Evolutionary conservation across 148 eudicot species (phyloP).

Genomic region (Pouteria glomerata): DNA sequence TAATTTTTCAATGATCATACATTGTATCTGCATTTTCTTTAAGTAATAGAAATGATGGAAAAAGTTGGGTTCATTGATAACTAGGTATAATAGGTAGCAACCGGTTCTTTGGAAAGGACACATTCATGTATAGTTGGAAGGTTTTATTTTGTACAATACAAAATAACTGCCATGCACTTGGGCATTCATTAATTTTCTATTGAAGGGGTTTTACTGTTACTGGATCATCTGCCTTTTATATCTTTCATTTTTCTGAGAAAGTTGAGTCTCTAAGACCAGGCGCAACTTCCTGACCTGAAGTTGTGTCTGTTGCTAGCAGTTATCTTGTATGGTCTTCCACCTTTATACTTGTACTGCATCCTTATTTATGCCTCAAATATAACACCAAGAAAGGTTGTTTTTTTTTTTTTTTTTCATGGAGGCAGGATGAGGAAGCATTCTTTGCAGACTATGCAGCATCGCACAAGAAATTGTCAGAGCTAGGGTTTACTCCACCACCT

Average conservation of each 20-base stretch:
- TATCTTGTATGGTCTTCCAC: too few relatives aligned
- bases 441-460: constrained; percentile 82
- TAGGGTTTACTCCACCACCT: constrained; percentile 48
- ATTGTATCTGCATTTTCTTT: background rate
- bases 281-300: too few relatives aligned
- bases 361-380: background rate
- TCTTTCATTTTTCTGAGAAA: background rate
- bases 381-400: too few relatives aligned
- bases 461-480: constrained; percentile 81
- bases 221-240: background rate
- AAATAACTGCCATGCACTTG: background rate
- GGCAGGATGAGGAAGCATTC: constrained; percentile 79
- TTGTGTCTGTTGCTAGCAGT: too few relatives aligned
- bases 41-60: too few relatives aligned
- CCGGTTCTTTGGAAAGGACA: too few relatives aligned
- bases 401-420: background rate
- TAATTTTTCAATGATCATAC: background rate
- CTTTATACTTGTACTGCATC: background rate
- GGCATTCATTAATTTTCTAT: background rate
- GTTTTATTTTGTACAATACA: background rate
- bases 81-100: too few relatives aligned
- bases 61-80: background rate
- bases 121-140: background rate
- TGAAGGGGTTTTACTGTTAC: background rate
- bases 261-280: too few relatives aligned